These are phyloP conservation scores for Fusarium fujikuroi DNA, from an alignment of 2,329 filamentous ascomycete species.

Conservation along the genomic window DNA sequence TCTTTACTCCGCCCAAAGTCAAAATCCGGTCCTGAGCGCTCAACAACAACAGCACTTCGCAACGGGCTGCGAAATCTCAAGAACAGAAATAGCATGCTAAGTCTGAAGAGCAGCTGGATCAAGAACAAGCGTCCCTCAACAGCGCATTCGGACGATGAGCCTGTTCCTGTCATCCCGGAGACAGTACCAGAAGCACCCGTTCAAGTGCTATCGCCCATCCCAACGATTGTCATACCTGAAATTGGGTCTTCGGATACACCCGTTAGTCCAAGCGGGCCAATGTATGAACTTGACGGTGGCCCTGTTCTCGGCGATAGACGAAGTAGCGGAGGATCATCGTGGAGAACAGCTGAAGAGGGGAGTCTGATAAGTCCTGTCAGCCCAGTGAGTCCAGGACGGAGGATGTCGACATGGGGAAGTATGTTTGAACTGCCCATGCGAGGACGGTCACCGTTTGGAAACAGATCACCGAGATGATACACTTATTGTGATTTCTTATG, in stretches of 20 bases:
- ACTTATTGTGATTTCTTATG: background rate
- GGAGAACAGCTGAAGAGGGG: background rate
- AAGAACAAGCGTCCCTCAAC: conserved; percentile 29
- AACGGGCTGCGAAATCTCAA: conserved; percentile 38
- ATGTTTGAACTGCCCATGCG: conserved; percentile 15
- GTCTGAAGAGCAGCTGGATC: conserved; percentile 44
- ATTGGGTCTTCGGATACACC: conserved; percentile 16
- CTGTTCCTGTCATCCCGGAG: background rate
- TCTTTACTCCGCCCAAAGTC: conserved; percentile 22
- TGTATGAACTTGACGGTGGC: conserved; percentile 5
- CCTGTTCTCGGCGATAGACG: background rate
- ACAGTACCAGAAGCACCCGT: background rate
- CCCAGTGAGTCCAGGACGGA: conserved; percentile 19
- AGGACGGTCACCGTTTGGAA: background rate
- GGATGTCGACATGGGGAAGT: conserved; percentile 7
- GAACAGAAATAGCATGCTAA: conserved; percentile 38
- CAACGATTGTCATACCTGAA: background rate
- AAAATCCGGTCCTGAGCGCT: conserved; percentile 1
- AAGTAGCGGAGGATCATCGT: conserved; percentile 30
- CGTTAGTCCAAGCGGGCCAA: background rate
- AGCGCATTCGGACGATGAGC: background rate
- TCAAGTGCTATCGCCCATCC: background rate
- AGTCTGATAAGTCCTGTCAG: background rate
- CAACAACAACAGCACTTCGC: conserved; percentile 21
- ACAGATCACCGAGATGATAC: background rate